Conservation (phyloP, 2,329 filamentous ascomycete genomes). For the Aspergillus clavatus region DNA sequence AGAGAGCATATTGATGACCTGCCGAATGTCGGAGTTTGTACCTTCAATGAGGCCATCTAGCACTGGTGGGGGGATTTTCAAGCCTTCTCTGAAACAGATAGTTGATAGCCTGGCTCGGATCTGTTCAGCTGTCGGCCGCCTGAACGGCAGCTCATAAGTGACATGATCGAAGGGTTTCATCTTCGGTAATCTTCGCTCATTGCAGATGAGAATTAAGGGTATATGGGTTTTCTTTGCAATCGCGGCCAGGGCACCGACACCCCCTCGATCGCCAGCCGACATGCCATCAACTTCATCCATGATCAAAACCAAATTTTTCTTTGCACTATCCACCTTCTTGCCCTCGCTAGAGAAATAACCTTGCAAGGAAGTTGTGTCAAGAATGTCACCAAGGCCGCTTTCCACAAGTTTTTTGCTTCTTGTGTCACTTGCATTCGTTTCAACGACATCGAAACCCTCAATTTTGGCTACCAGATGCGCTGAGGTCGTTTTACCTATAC, state of each 20-base stretch:
- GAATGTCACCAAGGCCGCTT: constrained; percentile 75
- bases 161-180: constrained; percentile 97
- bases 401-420: constrained; percentile 96
- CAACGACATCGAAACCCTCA: constrained; percentile 87
- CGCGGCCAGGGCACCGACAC: constrained; percentile 88
- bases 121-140: constrained; percentile 82
- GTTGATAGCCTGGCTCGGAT: constrained; percentile 91
- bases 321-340: constrained; percentile 70
- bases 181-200: constrained; percentile 85
- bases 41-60: constrained; percentile 94
- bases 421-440: constrained; percentile 93
- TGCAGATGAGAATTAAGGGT: constrained; percentile 95
- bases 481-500: constrained; percentile 95
- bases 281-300: constrained; percentile 99
- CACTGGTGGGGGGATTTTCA: constrained; percentile 77
- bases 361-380: constrained; percentile 87
- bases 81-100: constrained; percentile 83
- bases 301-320: constrained; percentile 91
- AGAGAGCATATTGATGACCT: constrained; percentile 98
- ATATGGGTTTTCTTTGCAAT: constrained; percentile 94
- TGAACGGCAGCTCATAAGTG: constrained; percentile 79
- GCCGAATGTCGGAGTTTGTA: constrained; percentile 89
- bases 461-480: constrained; percentile 90
- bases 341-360: constrained; percentile 86
- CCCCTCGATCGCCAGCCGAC: constrained; percentile 93